These are phyloP conservation scores for Suhomyces sp. DNA, from an alignment of 805 yeast genomes.

Conservation along the genomic window DNA sequence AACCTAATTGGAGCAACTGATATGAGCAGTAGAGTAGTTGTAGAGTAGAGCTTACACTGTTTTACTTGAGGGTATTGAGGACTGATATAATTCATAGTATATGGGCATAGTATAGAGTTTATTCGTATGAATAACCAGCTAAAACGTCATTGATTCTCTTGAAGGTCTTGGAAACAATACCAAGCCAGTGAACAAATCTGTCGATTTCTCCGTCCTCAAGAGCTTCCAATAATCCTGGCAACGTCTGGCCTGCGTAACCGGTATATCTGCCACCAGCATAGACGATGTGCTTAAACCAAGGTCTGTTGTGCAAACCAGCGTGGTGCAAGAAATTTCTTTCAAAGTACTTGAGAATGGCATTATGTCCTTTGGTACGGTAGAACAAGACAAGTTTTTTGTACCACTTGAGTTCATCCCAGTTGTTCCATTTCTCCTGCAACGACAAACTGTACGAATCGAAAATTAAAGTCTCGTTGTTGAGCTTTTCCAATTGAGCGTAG, in stretches of 20 bases:
- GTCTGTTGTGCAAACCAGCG: conserved; percentile 46
- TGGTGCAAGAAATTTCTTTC: conserved; percentile 53
- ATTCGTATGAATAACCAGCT: neutral
- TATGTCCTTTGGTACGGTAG: conserved; percentile 30
- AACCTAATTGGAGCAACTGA: too few species aligned
- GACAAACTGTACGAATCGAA: conserved; percentile 28
- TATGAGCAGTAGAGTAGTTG: too few species aligned
- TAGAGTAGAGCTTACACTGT: too few species aligned
- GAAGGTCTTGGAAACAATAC: conserved; percentile 37
- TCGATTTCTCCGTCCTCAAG: conserved; percentile 45
- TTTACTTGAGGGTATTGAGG: too few species aligned
- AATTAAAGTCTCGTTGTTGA: conserved; percentile 18
- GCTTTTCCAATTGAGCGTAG: conserved; percentile 16
- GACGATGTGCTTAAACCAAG: conserved; percentile 63
- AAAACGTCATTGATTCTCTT: conserved; percentile 21
- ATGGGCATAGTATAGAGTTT: neutral
- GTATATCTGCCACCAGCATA: conserved; percentile 56
- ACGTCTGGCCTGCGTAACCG: conserved; percentile 49
- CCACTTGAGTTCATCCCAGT: conserved; percentile 30
- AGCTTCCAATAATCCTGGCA: conserved; percentile 62
- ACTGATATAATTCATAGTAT: neutral
- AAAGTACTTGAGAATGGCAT: conserved; percentile 40
- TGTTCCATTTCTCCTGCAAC: conserved; percentile 29
- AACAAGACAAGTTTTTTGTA: conserved; percentile 35
- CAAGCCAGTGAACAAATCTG: conserved; percentile 43